Evolutionary conservation across 805 yeast species (phyloP).

Genomic region (Yamadazyma laniorum): DNA sequence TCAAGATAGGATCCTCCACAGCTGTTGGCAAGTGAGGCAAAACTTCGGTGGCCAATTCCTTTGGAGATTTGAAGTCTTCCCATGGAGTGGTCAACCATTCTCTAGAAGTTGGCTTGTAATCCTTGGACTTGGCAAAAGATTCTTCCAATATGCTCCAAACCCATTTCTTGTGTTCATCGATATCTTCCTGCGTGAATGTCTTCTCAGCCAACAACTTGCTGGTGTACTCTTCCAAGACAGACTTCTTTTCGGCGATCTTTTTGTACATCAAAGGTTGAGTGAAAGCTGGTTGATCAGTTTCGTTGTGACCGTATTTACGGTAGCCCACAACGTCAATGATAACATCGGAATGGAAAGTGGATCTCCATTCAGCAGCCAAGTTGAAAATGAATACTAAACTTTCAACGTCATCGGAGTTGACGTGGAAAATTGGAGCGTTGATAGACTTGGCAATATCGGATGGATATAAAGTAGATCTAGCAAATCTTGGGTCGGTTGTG

Average conservation of each 20-base stretch:
- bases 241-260: slow-evolving; percentile 82
- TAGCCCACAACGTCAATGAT: slow-evolving; percentile 96
- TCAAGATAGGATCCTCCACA: slow-evolving; percentile 66
- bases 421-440: slow-evolving; percentile 99
- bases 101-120: slow-evolving; percentile 84
- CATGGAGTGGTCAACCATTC: slow-evolving; percentile 99
- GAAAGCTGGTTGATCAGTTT: slow-evolving; percentile 98
- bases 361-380: slow-evolving; percentile 98
- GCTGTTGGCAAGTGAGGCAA: slow-evolving; percentile 96
- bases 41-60: slow-evolving; percentile 91
- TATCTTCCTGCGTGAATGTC: slow-evolving; percentile 83
- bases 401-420: slow-evolving; percentile 97
- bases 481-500: slow-evolving; percentile 97
- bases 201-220: slow-evolving; percentile 80
- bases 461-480: slow-evolving; percentile 97
- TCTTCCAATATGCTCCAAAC: slow-evolving; percentile 94
- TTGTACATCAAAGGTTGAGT: slow-evolving; percentile 98
- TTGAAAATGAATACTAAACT: slow-evolving; percentile 87
- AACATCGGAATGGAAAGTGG: slow-evolving; percentile 93
- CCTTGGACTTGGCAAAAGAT: slow-evolving; percentile 83
- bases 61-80: slow-evolving; percentile 98
- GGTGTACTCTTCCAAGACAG: slow-evolving; percentile 83
- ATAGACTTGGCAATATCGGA: slow-evolving; percentile 95
- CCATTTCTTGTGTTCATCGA: slow-evolving; percentile 96
- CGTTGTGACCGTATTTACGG: slow-evolving; percentile 98